Percentiles rank a stretch among this genome's conserved stretches.
Conservation (phyloP, 257 asterid species). For the Asclepias syriaca region DNA sequence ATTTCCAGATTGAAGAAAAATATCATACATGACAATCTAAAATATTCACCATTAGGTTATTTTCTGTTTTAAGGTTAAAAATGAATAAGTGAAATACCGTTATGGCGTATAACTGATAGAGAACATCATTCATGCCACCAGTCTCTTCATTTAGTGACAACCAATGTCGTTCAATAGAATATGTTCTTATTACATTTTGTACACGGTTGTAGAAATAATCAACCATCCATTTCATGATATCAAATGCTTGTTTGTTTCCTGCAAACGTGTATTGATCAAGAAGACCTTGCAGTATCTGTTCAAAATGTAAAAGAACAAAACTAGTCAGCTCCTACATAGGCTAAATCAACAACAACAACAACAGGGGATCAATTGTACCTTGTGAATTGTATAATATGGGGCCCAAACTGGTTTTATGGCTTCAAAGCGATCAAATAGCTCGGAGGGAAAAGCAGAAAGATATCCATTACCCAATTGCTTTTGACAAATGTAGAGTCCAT, state of each 20-base stretch:
- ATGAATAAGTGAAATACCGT: slow-evolving; percentile 36
- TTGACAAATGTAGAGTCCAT: slow-evolving; percentile 59
- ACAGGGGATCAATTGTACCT: slow-evolving; percentile 33
- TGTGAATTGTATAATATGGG: slow-evolving; percentile 91
- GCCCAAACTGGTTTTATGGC: slow-evolving; percentile 76
- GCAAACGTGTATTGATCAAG: slow-evolving; percentile 70
- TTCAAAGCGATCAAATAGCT: slow-evolving; percentile 66
- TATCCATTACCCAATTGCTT: slow-evolving; percentile 66
- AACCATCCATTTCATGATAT: slow-evolving; percentile 55
- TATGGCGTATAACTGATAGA: slow-evolving; percentile 56
- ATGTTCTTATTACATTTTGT: slow-evolving; percentile 52
- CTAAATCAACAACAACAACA: neutral
- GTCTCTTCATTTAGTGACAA: slow-evolving; percentile 69
- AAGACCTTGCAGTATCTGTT: slow-evolving; percentile 81
- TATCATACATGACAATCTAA: neutral
- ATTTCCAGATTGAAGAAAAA: neutral
- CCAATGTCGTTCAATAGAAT: slow-evolving; percentile 74
- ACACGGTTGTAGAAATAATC: slow-evolving; percentile 83
- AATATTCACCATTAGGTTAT: neutral
- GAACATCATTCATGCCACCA: slow-evolving; percentile 97
- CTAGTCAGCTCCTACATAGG: neutral
- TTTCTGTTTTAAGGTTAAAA: neutral
- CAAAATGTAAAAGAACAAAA: slow-evolving; percentile 2
- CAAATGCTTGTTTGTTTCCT: slow-evolving; percentile 56
- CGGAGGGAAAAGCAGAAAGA: slow-evolving; percentile 83